Conservation (phyloP, 257 asterid species). For the Gentiana straminea region DNA sequence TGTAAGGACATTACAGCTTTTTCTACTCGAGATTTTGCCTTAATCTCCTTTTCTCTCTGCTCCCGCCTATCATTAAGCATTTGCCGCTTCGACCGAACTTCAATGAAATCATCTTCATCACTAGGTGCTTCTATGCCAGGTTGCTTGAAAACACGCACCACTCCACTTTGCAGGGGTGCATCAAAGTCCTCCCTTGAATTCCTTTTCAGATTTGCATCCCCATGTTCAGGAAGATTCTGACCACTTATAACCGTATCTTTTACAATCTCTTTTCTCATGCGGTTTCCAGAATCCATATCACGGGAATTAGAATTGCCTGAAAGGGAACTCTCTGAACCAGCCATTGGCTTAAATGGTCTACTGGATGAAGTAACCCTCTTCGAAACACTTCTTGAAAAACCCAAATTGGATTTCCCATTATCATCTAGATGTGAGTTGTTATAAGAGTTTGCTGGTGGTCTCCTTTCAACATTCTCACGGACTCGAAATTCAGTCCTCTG, state of each 20-base stretch:
- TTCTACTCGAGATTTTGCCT: conserved; percentile 50
- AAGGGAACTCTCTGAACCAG: conserved; percentile 29
- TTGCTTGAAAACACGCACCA: conserved; percentile 83
- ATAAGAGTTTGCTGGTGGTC: conserved; percentile 25
- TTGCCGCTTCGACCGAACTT: conserved; percentile 93
- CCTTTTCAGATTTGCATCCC: conserved; percentile 43
- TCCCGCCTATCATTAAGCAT: conserved; percentile 91
- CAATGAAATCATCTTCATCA: conserved; percentile 94
- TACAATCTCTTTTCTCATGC: conserved; percentile 25
- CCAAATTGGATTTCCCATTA: conserved; percentile 34
- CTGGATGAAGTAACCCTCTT: conserved; percentile 58
- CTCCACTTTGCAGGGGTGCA: conserved; percentile 93
- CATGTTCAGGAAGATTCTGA: conserved; percentile 22
- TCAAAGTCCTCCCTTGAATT: conserved; percentile 77
- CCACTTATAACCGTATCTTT: conserved; percentile 22
- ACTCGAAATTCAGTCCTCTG: conserved; percentile 69
- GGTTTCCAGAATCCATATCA: conserved; percentile 31
- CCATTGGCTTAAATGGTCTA: conserved; percentile 36
- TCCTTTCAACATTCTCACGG: conserved; percentile 64
- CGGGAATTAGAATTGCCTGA: conserved; percentile 29
- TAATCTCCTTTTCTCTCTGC: conserved; percentile 83
- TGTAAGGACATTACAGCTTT: conserved; percentile 42
- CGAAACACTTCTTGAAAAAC: conserved; percentile 58
- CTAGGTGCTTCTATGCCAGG: conserved; percentile 93
- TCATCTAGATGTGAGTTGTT: conserved; percentile 31